Evolutionary conservation across 768 basidiomycete genomes (phyloP), one percentile per base, ranked within the genome.

Genomic region (Obba rivulosa): DNA sequence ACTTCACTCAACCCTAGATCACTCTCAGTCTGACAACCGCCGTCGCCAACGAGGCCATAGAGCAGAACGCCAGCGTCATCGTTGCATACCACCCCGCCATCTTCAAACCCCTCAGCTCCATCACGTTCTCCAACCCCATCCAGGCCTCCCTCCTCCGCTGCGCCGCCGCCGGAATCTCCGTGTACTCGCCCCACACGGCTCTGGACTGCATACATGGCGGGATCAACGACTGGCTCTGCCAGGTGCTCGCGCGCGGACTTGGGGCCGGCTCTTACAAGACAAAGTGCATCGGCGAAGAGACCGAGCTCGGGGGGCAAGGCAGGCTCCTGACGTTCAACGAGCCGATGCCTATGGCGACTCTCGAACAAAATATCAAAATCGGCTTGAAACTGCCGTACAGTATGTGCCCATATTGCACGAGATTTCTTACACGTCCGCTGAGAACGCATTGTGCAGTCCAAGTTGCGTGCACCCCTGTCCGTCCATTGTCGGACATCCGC

Each of bases 171-270:
- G 93, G 93, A 0, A 84, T 97, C 48, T 87, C 85, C 1, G 77
- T 97, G 4, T 95, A 88, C 69, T 78, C 77, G 35, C 92, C 95
- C 2, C 95, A 98, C 67, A 91, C 88, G 0, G 80, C 91, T 0
- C 75, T 96, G 16, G 95, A 98, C 67, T 76, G 75, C n/a, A 81
- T 88, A 1, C 75, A 78, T 57, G 87, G 79, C 4, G 94, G 95
- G 0, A 79, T 95, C 45, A 96, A 95, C 60, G 92, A 94, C 66
- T 96, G 89, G 88, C 77, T 93, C 14, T 87, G 81, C 1, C 61
- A 70, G 9, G 66, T 65, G 1, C 44, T 62, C 28, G 56, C 64
- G 31, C 44, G 43, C 11, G 57, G 56, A 22, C 37, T 49, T 23
- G 46, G 58, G 46, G 58, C 17, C 66, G 53, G 16, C 63, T 57